Evolutionary conservation across 139 green algal genomes (phyloP), one percentile per base, ranked within the genome.

Genomic region (Ettlia oleoabundans): DNA sequence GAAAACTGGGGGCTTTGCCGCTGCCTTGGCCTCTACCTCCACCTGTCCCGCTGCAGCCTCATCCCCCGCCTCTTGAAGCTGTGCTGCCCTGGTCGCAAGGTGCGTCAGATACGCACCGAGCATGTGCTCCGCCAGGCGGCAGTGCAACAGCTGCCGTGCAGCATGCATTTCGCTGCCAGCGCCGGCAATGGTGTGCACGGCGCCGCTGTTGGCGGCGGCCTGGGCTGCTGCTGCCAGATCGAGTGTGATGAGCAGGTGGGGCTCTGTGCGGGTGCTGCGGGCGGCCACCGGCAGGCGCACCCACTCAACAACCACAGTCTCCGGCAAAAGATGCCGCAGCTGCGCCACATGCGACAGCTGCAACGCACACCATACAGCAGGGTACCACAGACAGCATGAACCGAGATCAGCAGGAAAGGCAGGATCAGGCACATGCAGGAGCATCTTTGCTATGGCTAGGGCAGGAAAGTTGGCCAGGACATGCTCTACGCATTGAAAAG

Each of bases 321-420:
- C 84, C 3, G 84, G 84, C 35, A 88, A 52, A 42, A 88, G 78
- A 35, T 65, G 70, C 58, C 83, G 64, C 55, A 88, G 76, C 71
- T 88, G 84, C 18, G 70, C 61, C n/a, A 86, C 33, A 37, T 82
- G 73, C 1, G 21, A 40, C 32, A 78, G 35, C 71, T 86, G 81
- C 81, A 82, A 15, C 13, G 15, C 47, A 58, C 47, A n/a, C n/a
- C n/a, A n/a, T n/a, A n/a, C n/a, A n/a, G n/a, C n/a, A n/a, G n/a
- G n/a, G n/a, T n/a, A n/a, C n/a, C n/a, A n/a, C n/a, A n/a, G n/a
- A n/a, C n/a, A n/a, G n/a, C n/a, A n/a, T n/a, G n/a, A n/a, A n/a
- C n/a, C n/a, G n/a, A n/a, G n/a, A n/a, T n/a, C n/a, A n/a, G n/a
- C n/a, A n/a, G 21, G 43, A n/a, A 9, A 9, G 38, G 67, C 38